Conservation (phyloP, 495 filamentous ascomycete genomes). For the Melanomma pulvis-pyrius region DNA sequence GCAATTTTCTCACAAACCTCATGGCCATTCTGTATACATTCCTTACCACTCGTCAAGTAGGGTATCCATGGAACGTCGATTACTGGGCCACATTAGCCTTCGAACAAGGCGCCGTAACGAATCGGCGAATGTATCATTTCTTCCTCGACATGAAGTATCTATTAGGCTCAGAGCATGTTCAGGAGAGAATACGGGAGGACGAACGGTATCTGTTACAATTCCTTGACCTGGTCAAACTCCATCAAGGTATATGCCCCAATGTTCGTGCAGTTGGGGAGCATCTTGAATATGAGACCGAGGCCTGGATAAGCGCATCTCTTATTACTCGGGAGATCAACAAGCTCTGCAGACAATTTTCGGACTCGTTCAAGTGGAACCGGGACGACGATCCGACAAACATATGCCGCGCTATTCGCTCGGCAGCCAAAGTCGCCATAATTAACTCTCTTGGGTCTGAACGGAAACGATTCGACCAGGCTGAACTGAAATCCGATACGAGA, state of each 20-base stretch:
- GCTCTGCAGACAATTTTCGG: conserved; percentile 83
- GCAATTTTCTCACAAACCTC: conserved; percentile 94
- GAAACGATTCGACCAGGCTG: conserved; percentile 80
- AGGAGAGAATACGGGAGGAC: conserved; percentile 77
- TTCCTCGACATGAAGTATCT: conserved; percentile 91
- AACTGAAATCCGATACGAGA: conserved; percentile 78
- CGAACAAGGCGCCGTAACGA: conserved; percentile 89
- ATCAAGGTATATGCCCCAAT: conserved; percentile 96
- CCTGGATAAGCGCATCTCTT: conserved; percentile 94
- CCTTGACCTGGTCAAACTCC: conserved; percentile 89
- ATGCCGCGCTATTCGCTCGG: conserved; percentile 70
- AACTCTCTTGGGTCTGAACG: conserved; percentile 89
- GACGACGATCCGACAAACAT: conserved; percentile 61
- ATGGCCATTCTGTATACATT: conserved; percentile 98
- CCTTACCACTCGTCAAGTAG: conserved; percentile 91
- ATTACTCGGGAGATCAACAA: conserved; percentile 94
- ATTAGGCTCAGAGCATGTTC: conserved; percentile 81
- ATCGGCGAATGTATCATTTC: conserved; percentile 94
- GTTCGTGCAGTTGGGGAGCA: conserved; percentile 89
- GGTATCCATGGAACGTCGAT: conserved; percentile 84
- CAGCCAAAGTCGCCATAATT: conserved; percentile 75
- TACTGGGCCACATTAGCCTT: conserved; percentile 84
- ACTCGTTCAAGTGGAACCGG: conserved; percentile 72
- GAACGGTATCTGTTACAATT: conserved; percentile 90
- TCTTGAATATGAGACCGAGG: conserved; percentile 96